Conservation (phyloP, 2,329 filamentous ascomycete genomes). For the Thielaviopsis musarum region DNA sequence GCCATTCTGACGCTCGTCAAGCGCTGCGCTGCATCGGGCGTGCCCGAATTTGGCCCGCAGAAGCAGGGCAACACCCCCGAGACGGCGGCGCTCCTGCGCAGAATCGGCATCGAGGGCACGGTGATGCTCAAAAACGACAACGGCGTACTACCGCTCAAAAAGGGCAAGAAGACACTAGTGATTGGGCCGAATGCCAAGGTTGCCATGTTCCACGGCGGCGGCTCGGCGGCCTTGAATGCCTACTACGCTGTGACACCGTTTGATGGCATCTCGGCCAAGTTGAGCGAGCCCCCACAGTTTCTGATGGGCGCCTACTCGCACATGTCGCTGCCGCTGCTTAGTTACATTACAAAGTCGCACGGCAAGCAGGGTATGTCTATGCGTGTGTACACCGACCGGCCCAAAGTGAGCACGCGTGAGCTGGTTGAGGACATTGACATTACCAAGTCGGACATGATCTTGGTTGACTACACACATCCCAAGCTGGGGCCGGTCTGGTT, state of each 20-base stretch:
- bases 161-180: conserved; percentile 42
- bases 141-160: conserved; percentile 43
- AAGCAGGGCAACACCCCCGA: conserved; percentile 39
- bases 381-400: conserved; percentile 44
- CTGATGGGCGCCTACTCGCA: conserved; percentile 48
- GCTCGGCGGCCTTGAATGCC: conserved; percentile 40
- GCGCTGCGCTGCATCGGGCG: conserved; percentile 33
- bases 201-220: conserved; percentile 44
- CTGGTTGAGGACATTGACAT: conserved; percentile 33
- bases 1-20: conserved; percentile 43
- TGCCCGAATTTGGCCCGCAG: conserved; percentile 38
- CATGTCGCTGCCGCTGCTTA: conserved; percentile 44
- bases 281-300: conserved; percentile 28
- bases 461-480: conserved; percentile 35
- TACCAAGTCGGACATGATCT: conserved; percentile 30
- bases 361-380: conserved; percentile 43
- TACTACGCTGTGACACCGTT: conserved; percentile 59
- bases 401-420: conserved; percentile 28
- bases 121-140: conserved; percentile 60
- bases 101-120: conserved; percentile 50
- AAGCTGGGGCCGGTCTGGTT: conserved; percentile 40
- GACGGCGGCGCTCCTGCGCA: conserved; percentile 45
- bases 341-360: conserved; percentile 32
- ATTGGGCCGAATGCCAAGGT: conserved; percentile 41
- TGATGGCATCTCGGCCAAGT: conserved; percentile 46